Base-by-base conservation (phyloP, 2,329 filamentous ascomycete genomes). In the Aureobasidium zeae region DNA sequence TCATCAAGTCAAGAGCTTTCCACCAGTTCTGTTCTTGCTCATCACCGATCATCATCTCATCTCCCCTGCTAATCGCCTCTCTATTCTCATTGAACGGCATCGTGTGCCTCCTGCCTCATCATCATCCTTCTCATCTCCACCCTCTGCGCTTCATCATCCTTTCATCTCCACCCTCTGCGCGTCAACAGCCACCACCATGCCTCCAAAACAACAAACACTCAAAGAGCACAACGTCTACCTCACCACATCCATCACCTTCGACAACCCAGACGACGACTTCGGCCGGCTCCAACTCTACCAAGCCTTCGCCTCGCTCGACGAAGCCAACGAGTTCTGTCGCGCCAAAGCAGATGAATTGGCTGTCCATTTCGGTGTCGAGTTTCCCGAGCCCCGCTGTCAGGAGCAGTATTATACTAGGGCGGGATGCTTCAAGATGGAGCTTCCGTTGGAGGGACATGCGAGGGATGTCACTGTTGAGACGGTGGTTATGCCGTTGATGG, bases 161-260 rank as follows among this genome's bases (percentile, higher is more conserved):
- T 9, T 10, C 16, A 5, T 11, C 21, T 6, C 29, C 29, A 21
- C 20, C 28, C 29, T 10, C 2, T 7, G 2, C 2, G 9, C 28
- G 7, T 22, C n/a, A n/a, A 26, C 5, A 16, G 3, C 13, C 5
- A 15, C 31, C 20, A 36, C 12, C 33, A 36, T 36, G 33, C 33
- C 33, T 13, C 33, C 33, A 20, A 36, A 36, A 25, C 5, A n/a
- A 10, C 5, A 8, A 8, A 13, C n/a, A 5, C 11, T 8, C 17
- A 36, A 16, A 13, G 39, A 43, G 24, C 39, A 43, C 30, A 43
- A 43, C 9, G 39, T 43, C 39, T 43, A 28, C 8, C 21, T 43
- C 12, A 43, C 21, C 24, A 34, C 20, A 10, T 34, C 29, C 2
- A 9, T 29, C 30, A 26, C 19, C 4, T 43, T 43, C 8, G 29